A percentile compares a stretch with the other conserved stretches of the same genome.
phyloP scores from a whole-genome alignment of 805 yeast genomes.

The Wickerhamiella bombiphila region DNA sequence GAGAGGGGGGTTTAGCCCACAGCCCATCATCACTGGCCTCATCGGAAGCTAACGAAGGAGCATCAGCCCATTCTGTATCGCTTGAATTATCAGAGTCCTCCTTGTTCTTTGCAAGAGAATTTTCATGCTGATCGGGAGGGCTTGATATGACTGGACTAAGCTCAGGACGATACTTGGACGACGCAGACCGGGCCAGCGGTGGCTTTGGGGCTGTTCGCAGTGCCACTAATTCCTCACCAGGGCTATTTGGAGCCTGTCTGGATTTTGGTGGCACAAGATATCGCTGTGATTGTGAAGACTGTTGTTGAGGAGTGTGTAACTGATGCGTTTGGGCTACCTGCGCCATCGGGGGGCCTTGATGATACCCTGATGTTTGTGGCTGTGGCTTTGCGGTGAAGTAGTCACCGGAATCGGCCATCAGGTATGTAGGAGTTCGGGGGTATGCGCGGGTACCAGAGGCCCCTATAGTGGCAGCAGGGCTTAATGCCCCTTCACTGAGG shows the following conservation, averaged over 20 bases:
- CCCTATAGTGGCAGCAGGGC: background rate
- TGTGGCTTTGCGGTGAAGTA: conserved; percentile 12
- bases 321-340: background rate
- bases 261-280: background rate
- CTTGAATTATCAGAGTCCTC: background rate
- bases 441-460: conserved; percentile 19
- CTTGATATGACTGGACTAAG: conserved; percentile 14
- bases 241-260: background rate
- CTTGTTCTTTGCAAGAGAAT: background rate
- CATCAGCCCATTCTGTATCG: conserved; percentile 41
- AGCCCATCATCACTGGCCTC: conserved; percentile 25
- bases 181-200: conserved; percentile 21
- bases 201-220: conserved; percentile 38
- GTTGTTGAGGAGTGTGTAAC: background rate
- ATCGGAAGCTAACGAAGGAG: conserved; percentile 35
- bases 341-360: background rate
- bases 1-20: conserved; percentile 38
- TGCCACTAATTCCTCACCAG: conserved; percentile 36
- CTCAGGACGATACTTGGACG: conserved; percentile 19
- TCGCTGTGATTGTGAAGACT: background rate
- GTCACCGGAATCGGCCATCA: conserved; percentile 32
- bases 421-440: conserved; percentile 57
- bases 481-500: background rate
- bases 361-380: conserved; percentile 1
- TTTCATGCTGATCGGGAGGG: background rate